These are phyloP conservation scores for Penicillium sclerotiorum DNA, from an alignment of 2,329 filamentous ascomycete genomes.

Conservation along the genomic window DNA sequence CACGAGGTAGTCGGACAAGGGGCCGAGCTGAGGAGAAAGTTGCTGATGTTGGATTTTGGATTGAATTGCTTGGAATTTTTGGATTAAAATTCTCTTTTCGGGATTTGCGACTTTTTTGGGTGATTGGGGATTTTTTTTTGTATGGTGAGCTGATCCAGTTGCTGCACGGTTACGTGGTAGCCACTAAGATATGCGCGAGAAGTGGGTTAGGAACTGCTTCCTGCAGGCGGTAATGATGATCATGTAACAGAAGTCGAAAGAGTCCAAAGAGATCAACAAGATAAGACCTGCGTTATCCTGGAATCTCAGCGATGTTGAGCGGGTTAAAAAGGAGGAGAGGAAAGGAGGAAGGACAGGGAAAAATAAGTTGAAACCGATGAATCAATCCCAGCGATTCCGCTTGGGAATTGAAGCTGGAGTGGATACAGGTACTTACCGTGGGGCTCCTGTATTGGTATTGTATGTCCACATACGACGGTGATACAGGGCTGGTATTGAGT, in stretches of 20 bases:
- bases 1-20: slow-evolving; percentile 34
- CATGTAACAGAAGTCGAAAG: slow-evolving; percentile 14
- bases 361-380: slow-evolving; percentile 31
- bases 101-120: not conserved
- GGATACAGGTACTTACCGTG: slow-evolving; percentile 17
- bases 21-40: slow-evolving; percentile 24
- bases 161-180: slow-evolving; percentile 41
- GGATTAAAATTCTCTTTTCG: not conserved
- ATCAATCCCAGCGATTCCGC: slow-evolving; percentile 25
- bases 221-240: slow-evolving; percentile 24
- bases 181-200: slow-evolving; percentile 28
- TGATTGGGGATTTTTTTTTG: slow-evolving; percentile 1
- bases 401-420: slow-evolving; percentile 29
- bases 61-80: not conserved
- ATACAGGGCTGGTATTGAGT: slow-evolving; percentile 2
- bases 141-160: slow-evolving; percentile 31
- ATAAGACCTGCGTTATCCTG: slow-evolving; percentile 26
- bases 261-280: slow-evolving; percentile 13
- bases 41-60: slow-evolving; percentile 28
- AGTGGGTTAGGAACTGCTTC: slow-evolving; percentile 24
- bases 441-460: not conserved
- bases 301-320: not conserved
- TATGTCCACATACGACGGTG: not conserved
- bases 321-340: not conserved
- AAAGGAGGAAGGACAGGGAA: slow-evolving; percentile 10